Conservation (phyloP, 768 basidiomycete species). For the Phanerodontia chrysosporium region DNA sequence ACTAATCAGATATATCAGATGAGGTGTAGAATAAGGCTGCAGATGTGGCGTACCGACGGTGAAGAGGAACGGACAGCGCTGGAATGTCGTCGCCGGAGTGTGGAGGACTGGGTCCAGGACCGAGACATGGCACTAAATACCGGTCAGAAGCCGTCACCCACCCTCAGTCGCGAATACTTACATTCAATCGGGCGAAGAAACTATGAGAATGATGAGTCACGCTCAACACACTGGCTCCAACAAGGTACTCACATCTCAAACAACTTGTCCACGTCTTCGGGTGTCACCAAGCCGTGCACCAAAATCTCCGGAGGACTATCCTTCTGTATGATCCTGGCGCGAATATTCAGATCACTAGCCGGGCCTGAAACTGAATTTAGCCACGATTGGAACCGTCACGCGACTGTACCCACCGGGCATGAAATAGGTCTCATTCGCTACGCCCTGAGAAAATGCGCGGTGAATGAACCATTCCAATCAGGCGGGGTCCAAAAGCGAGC, state of each 20-base stretch:
- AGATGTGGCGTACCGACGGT: slow-evolving; percentile 69
- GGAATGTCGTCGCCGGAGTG: slow-evolving; percentile 72
- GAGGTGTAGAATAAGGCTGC: neutral
- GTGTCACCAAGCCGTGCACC: slow-evolving; percentile 73
- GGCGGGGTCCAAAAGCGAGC: neutral
- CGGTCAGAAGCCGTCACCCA: slow-evolving; percentile 50
- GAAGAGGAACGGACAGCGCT: slow-evolving; percentile 86
- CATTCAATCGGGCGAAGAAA: slow-evolving; percentile 69
- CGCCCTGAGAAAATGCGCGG: slow-evolving; percentile 44
- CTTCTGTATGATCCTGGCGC: slow-evolving; percentile 69
- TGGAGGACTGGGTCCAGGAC: slow-evolving; percentile 80
- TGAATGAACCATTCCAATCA: neutral
- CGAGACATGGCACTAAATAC: slow-evolving; percentile 70
- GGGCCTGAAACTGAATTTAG: slow-evolving; percentile 42
- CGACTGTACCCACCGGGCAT: slow-evolving; percentile 52
- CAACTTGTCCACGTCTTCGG: slow-evolving; percentile 76
- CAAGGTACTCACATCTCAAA: slow-evolving; percentile 66
- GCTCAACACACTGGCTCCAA: neutral
- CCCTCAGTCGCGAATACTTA: slow-evolving; percentile 28
- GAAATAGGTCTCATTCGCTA: slow-evolving; percentile 79
- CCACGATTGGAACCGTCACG: neutral
- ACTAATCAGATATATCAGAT: slow-evolving; percentile 39
- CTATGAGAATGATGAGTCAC: slow-evolving; percentile 31
- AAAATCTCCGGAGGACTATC: slow-evolving; percentile 81
- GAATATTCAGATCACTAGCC: slow-evolving; percentile 63